Evolutionary conservation across 495 filamentous ascomycete genomes (phyloP).

Genomic region (Penicillium diatomitis): DNA sequence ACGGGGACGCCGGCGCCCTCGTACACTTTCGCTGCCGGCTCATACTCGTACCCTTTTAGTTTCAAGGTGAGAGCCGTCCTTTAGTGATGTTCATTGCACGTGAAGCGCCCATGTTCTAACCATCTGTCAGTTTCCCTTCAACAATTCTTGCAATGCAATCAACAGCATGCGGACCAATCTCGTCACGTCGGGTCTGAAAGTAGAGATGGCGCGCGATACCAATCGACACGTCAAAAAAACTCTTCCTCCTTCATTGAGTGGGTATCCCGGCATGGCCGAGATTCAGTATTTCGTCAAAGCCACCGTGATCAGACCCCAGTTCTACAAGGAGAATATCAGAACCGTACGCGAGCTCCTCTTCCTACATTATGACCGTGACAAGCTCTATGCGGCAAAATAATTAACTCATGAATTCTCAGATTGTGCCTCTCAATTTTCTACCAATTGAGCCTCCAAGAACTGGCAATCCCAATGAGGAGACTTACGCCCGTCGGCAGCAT

Average conservation of each 20-base stretch:
- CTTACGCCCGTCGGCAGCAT: slow-evolving; percentile 73
- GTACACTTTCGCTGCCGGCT: slow-evolving; percentile 63
- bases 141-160: slow-evolving; percentile 67
- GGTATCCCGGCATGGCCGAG: slow-evolving; percentile 73
- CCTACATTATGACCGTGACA: too few relatives aligned
- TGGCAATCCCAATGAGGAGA: slow-evolving; percentile 58
- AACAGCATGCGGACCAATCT: slow-evolving; percentile 51
- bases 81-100: too few relatives aligned
- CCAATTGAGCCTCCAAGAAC: slow-evolving; percentile 85
- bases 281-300: slow-evolving; percentile 91
- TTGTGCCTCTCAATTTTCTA: slow-evolving; percentile 65
- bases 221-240: slow-evolving; percentile 71
- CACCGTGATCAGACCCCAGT: slow-evolving; percentile 70
- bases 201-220: slow-evolving; percentile 48
- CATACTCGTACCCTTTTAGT: slow-evolving; percentile 80
- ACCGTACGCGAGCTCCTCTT: too few relatives aligned
- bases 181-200: slow-evolving; percentile 43
- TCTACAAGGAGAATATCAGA: slow-evolving; percentile 74
- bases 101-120: neutral
- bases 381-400: too few relatives aligned
- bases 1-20: slow-evolving; percentile 33
- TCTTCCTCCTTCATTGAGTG: slow-evolving; percentile 76
- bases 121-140: slow-evolving; percentile 61
- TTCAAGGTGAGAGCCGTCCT: slow-evolving; percentile 54
- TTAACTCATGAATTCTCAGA: slow-evolving; percentile 20